Conservation (phyloP, 371 early-diverging fungal genomes). For the Syncephalastrum monosporum region DNA sequence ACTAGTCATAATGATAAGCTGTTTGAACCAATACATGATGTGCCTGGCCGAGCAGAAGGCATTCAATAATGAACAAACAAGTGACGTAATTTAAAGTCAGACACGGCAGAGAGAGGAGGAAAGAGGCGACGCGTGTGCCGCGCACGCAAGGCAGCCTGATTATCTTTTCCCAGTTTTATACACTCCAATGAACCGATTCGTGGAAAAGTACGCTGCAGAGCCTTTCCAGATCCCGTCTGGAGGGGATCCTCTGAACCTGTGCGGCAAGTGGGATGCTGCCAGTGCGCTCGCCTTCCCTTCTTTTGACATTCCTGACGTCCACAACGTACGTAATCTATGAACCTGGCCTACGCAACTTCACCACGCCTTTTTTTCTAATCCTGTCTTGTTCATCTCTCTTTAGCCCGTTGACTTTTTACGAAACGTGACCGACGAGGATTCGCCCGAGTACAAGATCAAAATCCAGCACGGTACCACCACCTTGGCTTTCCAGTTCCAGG, state of each 20-base stretch:
- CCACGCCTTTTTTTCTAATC: no score
- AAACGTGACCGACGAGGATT: constrained; percentile 59
- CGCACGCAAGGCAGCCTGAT: no score
- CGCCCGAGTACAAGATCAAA: constrained; percentile 71
- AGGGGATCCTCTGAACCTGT: constrained; percentile 27
- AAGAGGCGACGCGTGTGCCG: no score
- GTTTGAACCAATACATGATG: no score
- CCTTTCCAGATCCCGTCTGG: constrained; percentile 39
- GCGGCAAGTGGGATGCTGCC: constrained; percentile 63
- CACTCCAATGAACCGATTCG: constrained; percentile 53
- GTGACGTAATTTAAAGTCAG: no score
- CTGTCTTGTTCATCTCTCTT: not conserved
- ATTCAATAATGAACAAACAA: no score
- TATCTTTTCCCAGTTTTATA: no score
- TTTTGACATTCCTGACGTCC: constrained; percentile 72
- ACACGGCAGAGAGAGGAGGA: no score
- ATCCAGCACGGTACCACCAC: constrained; percentile 99
- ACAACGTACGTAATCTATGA: constrained; percentile 54
- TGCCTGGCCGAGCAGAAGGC: no score
- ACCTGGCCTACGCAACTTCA: not conserved
- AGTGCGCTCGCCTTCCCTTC: constrained; percentile 66
- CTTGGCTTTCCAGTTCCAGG: constrained; percentile 97
- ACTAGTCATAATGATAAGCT: no score
- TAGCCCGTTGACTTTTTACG: constrained; percentile 69
- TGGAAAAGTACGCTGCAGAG: constrained; percentile 54